These are phyloP conservation scores for Lipomyces spencermartinsiae DNA, from an alignment of 805 yeast species.

Conservation along the genomic window DNA sequence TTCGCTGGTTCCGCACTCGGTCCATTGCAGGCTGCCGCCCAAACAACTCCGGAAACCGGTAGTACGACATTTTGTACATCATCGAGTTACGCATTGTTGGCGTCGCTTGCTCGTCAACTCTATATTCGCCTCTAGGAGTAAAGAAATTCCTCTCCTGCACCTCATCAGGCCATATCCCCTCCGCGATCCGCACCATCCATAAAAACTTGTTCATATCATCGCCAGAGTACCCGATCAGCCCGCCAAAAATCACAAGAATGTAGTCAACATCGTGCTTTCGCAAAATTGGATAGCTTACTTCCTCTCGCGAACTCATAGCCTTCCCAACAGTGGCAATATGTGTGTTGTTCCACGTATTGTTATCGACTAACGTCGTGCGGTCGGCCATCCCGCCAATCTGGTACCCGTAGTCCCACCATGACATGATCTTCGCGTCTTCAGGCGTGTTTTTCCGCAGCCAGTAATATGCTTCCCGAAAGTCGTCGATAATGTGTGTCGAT, in stretches of 20 bases:
- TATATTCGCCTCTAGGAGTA: slow-evolving; percentile 85
- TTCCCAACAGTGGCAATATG: slow-evolving; percentile 99
- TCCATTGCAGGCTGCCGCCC: slow-evolving; percentile 70
- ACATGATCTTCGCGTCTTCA: slow-evolving; percentile 93
- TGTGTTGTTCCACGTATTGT: slow-evolving; percentile 99
- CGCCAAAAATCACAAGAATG: slow-evolving; percentile 92
- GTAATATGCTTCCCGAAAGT: slow-evolving; percentile 97
- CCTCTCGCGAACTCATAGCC: slow-evolving; percentile 92
- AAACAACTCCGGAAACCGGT: slow-evolving; percentile 78
- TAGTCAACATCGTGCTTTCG: slow-evolving; percentile 94
- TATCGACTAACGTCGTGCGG: slow-evolving; percentile 96
- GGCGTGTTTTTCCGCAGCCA: slow-evolving; percentile 98
- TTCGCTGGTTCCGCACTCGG: slow-evolving; percentile 85
- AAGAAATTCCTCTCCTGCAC: slow-evolving; percentile 83
- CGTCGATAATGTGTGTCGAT: slow-evolving; percentile 82
- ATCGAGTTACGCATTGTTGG: slow-evolving; percentile 85
- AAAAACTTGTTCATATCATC: slow-evolving; percentile 95
- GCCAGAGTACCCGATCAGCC: slow-evolving; percentile 89
- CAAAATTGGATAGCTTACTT: slow-evolving; percentile 84
- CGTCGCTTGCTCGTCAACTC: slow-evolving; percentile 81
- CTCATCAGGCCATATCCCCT: slow-evolving; percentile 99
- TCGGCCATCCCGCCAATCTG: slow-evolving; percentile 99
- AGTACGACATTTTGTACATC: slow-evolving; percentile 93
- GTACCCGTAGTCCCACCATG: slow-evolving; percentile 99
- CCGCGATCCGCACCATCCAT: slow-evolving; percentile 99